Conservation (phyloP, 2,329 filamentous ascomycete genomes). For the Diaporthe amygdali region DNA sequence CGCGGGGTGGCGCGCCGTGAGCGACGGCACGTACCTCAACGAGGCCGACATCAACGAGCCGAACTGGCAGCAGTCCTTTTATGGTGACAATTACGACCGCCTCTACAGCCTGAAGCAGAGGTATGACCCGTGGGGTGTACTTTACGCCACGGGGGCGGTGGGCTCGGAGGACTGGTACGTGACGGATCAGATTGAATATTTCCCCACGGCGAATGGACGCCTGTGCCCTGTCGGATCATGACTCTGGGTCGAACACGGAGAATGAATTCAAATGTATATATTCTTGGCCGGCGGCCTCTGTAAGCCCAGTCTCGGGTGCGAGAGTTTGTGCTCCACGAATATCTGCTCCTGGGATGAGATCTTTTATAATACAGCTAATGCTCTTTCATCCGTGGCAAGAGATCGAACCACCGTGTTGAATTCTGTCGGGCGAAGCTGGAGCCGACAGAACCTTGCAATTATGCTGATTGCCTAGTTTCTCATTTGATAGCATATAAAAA, state of each 20-base stretch:
- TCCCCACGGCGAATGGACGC: constrained; percentile 15
- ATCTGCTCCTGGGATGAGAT: too few relatives aligned
- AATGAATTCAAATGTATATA: not conserved
- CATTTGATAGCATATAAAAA: too few relatives aligned
- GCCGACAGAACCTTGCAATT: too few relatives aligned
- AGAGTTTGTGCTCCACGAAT: not conserved
- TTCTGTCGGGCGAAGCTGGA: too few relatives aligned
- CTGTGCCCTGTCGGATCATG: not conserved
- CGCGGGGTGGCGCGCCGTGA: constrained; percentile 33
- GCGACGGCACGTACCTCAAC: constrained; percentile 23
- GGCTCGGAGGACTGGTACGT: constrained; percentile 22
- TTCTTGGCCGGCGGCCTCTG: not conserved
- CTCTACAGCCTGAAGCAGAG: constrained; percentile 25
- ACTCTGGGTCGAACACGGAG: fast-evolving
- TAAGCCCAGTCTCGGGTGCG: too few relatives aligned
- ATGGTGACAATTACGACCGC: constrained; percentile 25
- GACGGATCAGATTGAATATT: constrained; percentile 19
- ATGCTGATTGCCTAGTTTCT: too few relatives aligned
- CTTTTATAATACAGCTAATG: too few relatives aligned
- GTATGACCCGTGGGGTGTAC: constrained; percentile 25
- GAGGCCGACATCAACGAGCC: constrained; percentile 21
- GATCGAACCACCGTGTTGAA: too few relatives aligned
- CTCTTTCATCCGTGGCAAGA: too few relatives aligned
- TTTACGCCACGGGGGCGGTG: constrained; percentile 23
- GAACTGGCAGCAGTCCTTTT: constrained; percentile 27